phyloP scores from a whole-genome alignment of 345 rosid species.

The Salix purpurea region DNA sequence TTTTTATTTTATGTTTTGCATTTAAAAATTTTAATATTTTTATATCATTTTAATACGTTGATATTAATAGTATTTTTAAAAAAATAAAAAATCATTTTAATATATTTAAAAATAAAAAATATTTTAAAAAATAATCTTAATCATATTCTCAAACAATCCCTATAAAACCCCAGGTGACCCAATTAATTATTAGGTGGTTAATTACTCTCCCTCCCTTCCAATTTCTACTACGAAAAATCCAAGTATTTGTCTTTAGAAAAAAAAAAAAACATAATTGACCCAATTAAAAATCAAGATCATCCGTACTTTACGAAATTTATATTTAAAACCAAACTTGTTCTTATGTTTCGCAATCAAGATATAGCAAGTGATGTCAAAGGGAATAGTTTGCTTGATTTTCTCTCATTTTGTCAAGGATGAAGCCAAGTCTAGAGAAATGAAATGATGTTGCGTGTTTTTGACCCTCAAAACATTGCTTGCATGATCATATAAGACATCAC shows the following conservation, averaged over 20 bases:
- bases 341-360: background rate
- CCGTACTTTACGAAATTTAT: background rate
- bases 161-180: background rate
- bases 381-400: background rate
- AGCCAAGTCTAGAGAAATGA: background rate
- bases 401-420: background rate
- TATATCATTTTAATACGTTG: too few relatives aligned
- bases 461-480: background rate
- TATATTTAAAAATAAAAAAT: too few relatives aligned
- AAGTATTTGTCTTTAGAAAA: background rate
- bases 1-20: too few relatives aligned
- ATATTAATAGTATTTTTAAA: too few relatives aligned
- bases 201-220: background rate
- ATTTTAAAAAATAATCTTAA: too few relatives aligned
- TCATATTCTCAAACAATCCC: too few relatives aligned
- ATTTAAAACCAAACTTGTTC: background rate
- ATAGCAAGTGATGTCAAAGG: background rate
- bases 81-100: too few relatives aligned
- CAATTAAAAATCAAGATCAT: background rate
- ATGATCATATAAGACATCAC: background rate
- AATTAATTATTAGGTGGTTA: background rate
- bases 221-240: accelerated
- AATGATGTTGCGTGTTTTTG: background rate
- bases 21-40: too few relatives aligned
- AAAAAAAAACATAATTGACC: background rate